phyloP scores from a whole-genome alignment of 768 basidiomycete species.

The Pholiota conissans region DNA sequence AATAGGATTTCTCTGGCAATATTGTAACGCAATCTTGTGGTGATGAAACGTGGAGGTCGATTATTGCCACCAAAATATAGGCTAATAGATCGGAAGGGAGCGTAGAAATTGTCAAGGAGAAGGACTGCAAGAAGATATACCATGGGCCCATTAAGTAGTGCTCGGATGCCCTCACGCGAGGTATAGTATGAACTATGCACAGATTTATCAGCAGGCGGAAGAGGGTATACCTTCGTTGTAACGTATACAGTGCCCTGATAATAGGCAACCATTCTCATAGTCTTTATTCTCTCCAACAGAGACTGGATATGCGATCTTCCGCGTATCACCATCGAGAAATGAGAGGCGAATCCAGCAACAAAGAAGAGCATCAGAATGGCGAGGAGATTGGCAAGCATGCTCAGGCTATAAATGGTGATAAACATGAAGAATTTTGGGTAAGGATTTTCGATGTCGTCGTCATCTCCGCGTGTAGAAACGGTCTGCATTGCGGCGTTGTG shows the following conservation, averaged over 20 bases:
- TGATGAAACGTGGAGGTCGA: neutral
- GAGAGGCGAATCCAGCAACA: neutral
- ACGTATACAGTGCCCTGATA: neutral
- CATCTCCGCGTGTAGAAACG: too few species aligned
- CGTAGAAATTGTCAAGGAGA: neutral
- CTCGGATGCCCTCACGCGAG: neutral
- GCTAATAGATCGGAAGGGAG: neutral
- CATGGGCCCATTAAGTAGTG: neutral
- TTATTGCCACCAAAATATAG: neutral
- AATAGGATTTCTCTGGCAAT: neutral
- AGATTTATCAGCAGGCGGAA: neutral
- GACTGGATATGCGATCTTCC: neutral
- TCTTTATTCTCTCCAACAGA: neutral
- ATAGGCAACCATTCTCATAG: neutral
- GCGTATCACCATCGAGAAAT: neutral
- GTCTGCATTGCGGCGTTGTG: too few species aligned
- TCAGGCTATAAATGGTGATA: neutral
- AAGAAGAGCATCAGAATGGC: neutral
- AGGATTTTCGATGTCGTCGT: too few species aligned
- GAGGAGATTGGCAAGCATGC: neutral
- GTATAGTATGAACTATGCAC: neutral
- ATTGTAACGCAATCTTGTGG: neutral
- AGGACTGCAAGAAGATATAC: neutral
- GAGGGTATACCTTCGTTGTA: neutral
- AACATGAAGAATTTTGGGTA: neutral